Conservation (phyloP, 2,329 filamentous ascomycete species). For the Chaetomium olivaceum region DNA sequence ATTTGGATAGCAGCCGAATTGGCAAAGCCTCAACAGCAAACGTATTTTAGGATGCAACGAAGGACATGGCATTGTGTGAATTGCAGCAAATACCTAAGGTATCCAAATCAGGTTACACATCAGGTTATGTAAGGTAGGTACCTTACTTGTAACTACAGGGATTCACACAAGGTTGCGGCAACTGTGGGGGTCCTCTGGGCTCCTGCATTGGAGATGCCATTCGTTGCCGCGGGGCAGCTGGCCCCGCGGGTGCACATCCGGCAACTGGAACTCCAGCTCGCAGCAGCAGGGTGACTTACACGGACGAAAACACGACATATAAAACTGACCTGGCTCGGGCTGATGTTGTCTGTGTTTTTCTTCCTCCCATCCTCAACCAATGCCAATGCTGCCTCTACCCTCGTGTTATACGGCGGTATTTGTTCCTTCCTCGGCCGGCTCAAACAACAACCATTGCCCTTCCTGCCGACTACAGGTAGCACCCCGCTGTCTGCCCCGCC, state of each 20-base stretch:
- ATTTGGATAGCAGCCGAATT: no score
- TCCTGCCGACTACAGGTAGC: not conserved
- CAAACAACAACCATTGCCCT: no score
- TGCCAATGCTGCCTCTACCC: no score
- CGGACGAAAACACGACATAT: not conserved
- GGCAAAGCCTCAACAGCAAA: no score
- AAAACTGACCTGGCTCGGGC: slow-evolving; percentile 8
- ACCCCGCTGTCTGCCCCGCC: slow-evolving; percentile 16
- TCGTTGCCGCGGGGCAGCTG: slow-evolving; percentile 12
- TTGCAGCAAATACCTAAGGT: no score
- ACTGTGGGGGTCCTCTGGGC: not conserved
- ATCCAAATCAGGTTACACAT: no score
- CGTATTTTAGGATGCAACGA: no score
- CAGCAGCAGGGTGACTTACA: not conserved
- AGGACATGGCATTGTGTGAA: no score
- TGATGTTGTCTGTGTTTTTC: not conserved
- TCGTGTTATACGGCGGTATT: not conserved
- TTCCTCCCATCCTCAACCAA: slow-evolving; percentile 1
- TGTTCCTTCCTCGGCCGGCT: slow-evolving; percentile 1
- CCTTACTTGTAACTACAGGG: not conserved
- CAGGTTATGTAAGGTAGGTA: no score
- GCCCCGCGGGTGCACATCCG: slow-evolving; percentile 15
- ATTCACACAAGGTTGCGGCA: not conserved
- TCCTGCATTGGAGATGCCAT: not conserved
- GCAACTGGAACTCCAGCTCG: slow-evolving; percentile 4